Percentiles rank a stretch among this genome's conserved stretches.
These are phyloP conservation scores for Pyrenochaeta sp. DNA, from an alignment of 2,329 filamentous ascomycete genomes.

Conservation along the genomic window DNA sequence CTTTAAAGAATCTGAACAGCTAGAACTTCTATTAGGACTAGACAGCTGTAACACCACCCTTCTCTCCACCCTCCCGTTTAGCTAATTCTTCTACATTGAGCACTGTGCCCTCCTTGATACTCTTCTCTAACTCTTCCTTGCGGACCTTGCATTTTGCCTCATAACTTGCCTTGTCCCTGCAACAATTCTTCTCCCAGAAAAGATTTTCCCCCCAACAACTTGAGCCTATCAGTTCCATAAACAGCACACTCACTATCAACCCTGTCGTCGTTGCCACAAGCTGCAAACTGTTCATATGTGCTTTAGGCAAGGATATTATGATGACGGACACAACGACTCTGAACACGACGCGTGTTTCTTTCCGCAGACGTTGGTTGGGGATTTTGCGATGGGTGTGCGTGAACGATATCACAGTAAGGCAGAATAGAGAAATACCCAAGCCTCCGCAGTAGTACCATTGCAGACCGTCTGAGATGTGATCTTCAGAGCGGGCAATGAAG, in stretches of 20 bases:
- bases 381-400: slow-evolving; percentile 65
- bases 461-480: slow-evolving; percentile 60
- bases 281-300: slow-evolving; percentile 48
- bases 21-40: no score
- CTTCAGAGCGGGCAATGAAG: slow-evolving; percentile 59
- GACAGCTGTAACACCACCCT: slow-evolving; percentile 24
- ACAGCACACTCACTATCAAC: slow-evolving; percentile 43
- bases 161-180: slow-evolving; percentile 35
- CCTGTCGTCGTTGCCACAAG: slow-evolving; percentile 51
- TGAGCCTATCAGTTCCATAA: slow-evolving; percentile 45
- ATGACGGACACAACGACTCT: slow-evolving; percentile 60
- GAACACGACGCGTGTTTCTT: slow-evolving; percentile 60
- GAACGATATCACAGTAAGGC: slow-evolving; percentile 63
- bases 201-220: slow-evolving; percentile 39
- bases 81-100: slow-evolving; percentile 47
- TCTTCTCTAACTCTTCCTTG: slow-evolving; percentile 41
- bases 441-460: slow-evolving; percentile 72
- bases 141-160: slow-evolving; percentile 38
- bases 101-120: slow-evolving; percentile 35
- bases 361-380: slow-evolving; percentile 58
- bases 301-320: slow-evolving; percentile 64
- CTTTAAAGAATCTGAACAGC: no score
- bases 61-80: slow-evolving; percentile 33
- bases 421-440: slow-evolving; percentile 62
- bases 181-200: slow-evolving; percentile 33